These are phyloP conservation scores for Neurospora tetrasperma DNA, from an alignment of 495 filamentous ascomycete genomes.

Conservation along the genomic window DNA sequence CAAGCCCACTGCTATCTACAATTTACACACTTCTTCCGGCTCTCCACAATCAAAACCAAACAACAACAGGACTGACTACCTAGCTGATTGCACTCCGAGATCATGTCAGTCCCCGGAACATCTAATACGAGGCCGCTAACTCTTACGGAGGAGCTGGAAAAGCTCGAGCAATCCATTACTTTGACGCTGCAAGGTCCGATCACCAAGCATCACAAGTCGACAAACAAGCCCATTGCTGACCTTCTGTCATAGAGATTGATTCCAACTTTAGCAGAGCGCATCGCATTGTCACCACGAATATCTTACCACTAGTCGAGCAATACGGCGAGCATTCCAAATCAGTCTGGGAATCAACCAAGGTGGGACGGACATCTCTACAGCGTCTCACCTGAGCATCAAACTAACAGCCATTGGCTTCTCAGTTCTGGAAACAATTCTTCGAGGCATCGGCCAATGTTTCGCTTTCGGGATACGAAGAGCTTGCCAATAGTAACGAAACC, in stretches of 20 bases:
- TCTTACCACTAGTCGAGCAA: constrained; percentile 89
- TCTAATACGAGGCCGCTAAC: constrained; percentile 57
- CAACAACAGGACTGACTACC: not conserved
- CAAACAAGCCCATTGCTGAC: constrained; percentile 5
- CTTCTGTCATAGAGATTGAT: constrained; percentile 66
- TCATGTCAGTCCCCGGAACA: constrained; percentile 34
- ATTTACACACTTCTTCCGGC: not conserved
- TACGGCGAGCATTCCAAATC: constrained; percentile 88
- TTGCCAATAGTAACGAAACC: constrained; percentile 43
- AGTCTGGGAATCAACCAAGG: constrained; percentile 96
- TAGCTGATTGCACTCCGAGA: not conserved
- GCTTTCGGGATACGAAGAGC: constrained; percentile 89
- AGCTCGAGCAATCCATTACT: constrained; percentile 91
- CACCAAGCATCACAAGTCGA: not conserved
- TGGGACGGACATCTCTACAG: constrained; percentile 17
- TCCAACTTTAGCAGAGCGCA: constrained; percentile 96
- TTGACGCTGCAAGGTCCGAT: constrained; percentile 79
- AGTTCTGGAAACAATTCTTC: constrained; percentile 99
- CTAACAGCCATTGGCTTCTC: constrained; percentile 10
- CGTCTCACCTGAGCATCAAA: not conserved
- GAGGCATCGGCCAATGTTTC: constrained; percentile 96
- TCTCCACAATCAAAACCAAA: not conserved
- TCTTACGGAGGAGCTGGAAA: constrained; percentile 91
- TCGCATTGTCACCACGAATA: constrained; percentile 88
- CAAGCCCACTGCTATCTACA: not conserved